Percentiles rank a stretch among this genome's conserved stretches.
Evolutionary conservation across 495 filamentous ascomycete genomes (phyloP).

Genomic region (Elaphomyces granulatus): DNA sequence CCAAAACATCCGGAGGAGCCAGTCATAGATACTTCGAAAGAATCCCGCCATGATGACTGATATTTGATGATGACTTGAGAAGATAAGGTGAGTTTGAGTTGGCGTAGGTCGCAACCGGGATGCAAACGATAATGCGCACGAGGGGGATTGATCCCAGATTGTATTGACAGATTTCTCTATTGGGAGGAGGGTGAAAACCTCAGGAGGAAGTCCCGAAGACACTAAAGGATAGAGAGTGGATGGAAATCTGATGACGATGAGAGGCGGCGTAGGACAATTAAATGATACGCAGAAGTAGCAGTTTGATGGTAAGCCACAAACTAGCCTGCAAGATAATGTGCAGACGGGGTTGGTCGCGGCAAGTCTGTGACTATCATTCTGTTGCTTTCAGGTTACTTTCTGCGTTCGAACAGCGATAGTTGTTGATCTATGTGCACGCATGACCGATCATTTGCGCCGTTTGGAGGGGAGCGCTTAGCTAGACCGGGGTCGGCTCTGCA

Average conservation of each 20-base stretch:
- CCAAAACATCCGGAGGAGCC: constrained; percentile 96
- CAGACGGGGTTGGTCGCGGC: background rate
- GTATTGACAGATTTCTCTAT: background rate
- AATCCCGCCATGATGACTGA: constrained; percentile 57
- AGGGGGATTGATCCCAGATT: background rate
- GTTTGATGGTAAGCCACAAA: too few relatives aligned
- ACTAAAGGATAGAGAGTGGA: too few relatives aligned
- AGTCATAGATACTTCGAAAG: constrained; percentile 94
- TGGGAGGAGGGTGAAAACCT: too few relatives aligned
- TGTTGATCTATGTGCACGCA: constrained; percentile 24
- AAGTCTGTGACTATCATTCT: background rate
- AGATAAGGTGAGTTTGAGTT: constrained; percentile 2
- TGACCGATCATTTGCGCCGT: constrained; percentile 22
- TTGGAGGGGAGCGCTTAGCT: constrained; percentile 22
- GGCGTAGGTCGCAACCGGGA: too few relatives aligned
- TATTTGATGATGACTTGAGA: constrained; percentile 1
- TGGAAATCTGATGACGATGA: too few relatives aligned
- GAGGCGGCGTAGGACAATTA: background rate
- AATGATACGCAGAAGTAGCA: too few relatives aligned
- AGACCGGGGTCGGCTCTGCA: background rate
- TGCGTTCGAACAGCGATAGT: background rate
- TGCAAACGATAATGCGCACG: background rate
- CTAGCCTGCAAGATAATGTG: too few relatives aligned
- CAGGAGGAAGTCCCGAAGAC: too few relatives aligned
- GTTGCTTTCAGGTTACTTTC: background rate